phyloP scores from a whole-genome alignment of 2,329 filamentous ascomycete species.

The Mycocentrospora acerina region DNA sequence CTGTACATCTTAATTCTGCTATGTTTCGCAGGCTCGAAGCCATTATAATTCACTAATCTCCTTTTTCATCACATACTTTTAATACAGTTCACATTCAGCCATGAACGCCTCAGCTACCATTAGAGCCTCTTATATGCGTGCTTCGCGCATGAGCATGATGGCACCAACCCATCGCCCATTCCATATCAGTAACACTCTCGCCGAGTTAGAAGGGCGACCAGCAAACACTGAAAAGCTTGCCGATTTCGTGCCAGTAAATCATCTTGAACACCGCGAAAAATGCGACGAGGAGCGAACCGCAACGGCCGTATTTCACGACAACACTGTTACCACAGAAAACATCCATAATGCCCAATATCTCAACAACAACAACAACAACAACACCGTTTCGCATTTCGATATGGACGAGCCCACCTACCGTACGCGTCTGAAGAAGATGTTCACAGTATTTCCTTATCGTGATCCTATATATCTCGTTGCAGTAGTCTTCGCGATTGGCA shows the following conservation, averaged over 20 bases:
- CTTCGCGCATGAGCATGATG: slow-evolving; percentile 21
- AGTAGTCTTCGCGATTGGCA: slow-evolving; percentile 25
- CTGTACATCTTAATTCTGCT: no score
- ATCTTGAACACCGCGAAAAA: slow-evolving; percentile 22
- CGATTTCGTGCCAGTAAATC: slow-evolving; percentile 20
- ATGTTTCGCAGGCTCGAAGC: no score
- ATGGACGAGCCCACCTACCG: no score
- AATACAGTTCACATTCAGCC: slow-evolving; percentile 1
- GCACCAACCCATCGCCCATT: slow-evolving; percentile 7
- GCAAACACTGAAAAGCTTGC: slow-evolving; percentile 18
- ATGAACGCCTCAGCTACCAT: slow-evolving; percentile 37
- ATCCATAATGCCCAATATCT: no score
- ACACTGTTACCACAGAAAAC: no score
- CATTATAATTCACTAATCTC: no score
- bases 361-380: no score
- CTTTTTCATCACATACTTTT: no score
- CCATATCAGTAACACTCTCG: slow-evolving; percentile 1
- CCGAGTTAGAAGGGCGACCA: slow-evolving; percentile 17
- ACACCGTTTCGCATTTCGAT: no score
- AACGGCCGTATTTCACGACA: no score
- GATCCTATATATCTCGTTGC: slow-evolving; percentile 34
- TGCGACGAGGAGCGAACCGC: slow-evolving; percentile 20
- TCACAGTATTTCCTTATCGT: slow-evolving; percentile 27
- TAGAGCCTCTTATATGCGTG: slow-evolving; percentile 27
- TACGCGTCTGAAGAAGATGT: slow-evolving; percentile 19